Evolutionary conservation across 2,329 filamentous ascomycete genomes (phyloP), one percentile per base, ranked within the genome.

Genomic region (Aureobasidium melanogenum): DNA sequence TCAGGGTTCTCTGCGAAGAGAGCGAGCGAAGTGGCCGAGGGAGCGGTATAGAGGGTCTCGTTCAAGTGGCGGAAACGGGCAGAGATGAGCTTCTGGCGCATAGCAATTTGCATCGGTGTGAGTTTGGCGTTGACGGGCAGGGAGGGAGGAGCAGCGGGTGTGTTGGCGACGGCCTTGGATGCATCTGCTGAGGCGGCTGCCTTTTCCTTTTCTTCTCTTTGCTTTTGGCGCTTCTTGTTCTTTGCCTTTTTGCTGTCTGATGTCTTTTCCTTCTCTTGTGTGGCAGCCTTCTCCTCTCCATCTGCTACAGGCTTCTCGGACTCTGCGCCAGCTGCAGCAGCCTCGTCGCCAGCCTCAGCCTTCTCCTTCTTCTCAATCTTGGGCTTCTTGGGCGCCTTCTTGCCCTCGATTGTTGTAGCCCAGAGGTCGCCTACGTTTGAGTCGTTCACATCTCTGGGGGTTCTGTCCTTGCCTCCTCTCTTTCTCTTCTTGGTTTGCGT

Each of bases 11-110:
- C 80, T 56, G 84, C 80, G 78, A 99, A 97, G 26, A 97, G 84
- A 55, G 82, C 77, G 67, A 94, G 85, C n/a, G 94, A 89, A 66
- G 94, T 86, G 38, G 80, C 79, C 0, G 94, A 99, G 0, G 92
- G 89, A 8, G 87, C 89, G 5, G 93, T 97, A 78, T 99, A 99
- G 15, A 99, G 86, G 0, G 91, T 93, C 78, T 99, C 89, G 74
- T 99, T 99, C 64, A 99, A 85, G 75, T 97, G 91, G 65, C 94
- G 91, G 83, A 99, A 99, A 62, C 94, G 91, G 1, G 94, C 92
- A 10, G 92, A 95, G 64, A 96, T 82, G 65, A 99, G 86, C 79
- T 99, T 99, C 71, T 91, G 88, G 64, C 90, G 87, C 94, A 99
- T 99, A 3, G 90, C 86, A 60, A 88, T 85, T 79, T 99, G 94